Base-by-base conservation (phyloP, 202 grass and related monocot species). In the Zizania palustris region DNA sequence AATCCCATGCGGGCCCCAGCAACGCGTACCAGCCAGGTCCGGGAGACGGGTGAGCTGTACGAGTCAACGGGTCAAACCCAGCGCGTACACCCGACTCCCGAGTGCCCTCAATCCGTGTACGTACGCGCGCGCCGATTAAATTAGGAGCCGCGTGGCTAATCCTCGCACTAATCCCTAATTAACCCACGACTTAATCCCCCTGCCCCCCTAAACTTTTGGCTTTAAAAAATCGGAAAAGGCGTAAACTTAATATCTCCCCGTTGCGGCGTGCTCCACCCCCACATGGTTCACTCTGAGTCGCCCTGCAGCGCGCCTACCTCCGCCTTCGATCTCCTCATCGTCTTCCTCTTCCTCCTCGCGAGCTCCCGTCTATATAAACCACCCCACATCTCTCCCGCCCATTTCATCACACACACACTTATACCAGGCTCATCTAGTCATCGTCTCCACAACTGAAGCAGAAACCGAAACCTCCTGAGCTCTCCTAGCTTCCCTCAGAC, bases 201-300 rank as follows among this genome's bases (percentile, higher is more conserved):
- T 42, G 46, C 45, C 78, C 45, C 78, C 91, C 91, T 84, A 77
- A 84, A 81, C 83, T 89, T 87, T 91, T 82, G 88, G 83, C 88
- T 94, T 94, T 91, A 54, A 70, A 84, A 49, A 56, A 65, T 60
- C 57, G 70, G 69, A 68, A 54, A 55, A 79, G 38, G 72, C 41
- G 11, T 90, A 90, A 86, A 78, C 67, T 90, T 90, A 28, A 28
- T 28, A 28, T 78, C 62, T 79, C 74, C 74, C 42, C 66, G 37
- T 93, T 84, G 82, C 82, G 91, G 75, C 85, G 82, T 88, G 88
- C 85, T 93, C 85, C 28, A 2, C 28, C 85, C 85, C 84, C 83
- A 84, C 91, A 91, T 88, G 85, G 76, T 63, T 68, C 34, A 63
- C 87, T 67, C 18, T 73, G 65, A 80, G 75, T 80, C 80, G 10